Percentiles rank a stretch among this genome's conserved stretches.
Evolutionary conservation across 768 basidiomycete genomes (phyloP).

Genomic region (Boletus sp.): DNA sequence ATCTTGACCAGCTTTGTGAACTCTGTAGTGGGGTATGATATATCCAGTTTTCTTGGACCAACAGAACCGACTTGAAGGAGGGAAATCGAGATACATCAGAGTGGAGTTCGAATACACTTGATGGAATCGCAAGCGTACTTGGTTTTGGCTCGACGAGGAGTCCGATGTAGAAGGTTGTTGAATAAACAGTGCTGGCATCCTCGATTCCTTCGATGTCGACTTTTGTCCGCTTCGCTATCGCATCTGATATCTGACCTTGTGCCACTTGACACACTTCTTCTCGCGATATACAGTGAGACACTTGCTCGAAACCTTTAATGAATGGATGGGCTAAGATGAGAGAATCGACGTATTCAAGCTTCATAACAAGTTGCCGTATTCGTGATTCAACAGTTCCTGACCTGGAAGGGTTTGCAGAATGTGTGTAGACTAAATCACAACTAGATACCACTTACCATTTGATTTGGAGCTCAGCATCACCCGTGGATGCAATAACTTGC

Average conservation of each 20-base stretch:
- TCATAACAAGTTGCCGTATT: slow-evolving; percentile 95
- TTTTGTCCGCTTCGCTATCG: slow-evolving; percentile 67
- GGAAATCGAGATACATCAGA: slow-evolving; percentile 17
- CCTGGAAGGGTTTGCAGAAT: slow-evolving; percentile 39
- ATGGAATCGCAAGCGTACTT: slow-evolving; percentile 50
- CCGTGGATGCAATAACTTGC: slow-evolving; percentile 92
- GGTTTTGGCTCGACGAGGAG: slow-evolving; percentile 88
- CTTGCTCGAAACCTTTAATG: slow-evolving; percentile 89
- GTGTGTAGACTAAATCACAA: background rate
- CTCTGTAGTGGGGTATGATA: slow-evolving; percentile 94
- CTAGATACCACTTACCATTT: slow-evolving; percentile 70
- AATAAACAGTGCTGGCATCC: slow-evolving; percentile 76
- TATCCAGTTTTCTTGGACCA: slow-evolving; percentile 85
- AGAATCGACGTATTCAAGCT: slow-evolving; percentile 93
- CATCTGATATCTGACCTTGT: slow-evolving; percentile 80
- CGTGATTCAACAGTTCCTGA: slow-evolving; percentile 98
- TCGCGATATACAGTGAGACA: slow-evolving; percentile 77
- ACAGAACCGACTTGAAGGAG: slow-evolving; percentile 59
- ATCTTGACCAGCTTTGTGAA: slow-evolving; percentile 91
- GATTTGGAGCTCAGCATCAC: slow-evolving; percentile 76
- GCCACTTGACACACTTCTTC: slow-evolving; percentile 88
- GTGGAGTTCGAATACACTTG: slow-evolving; percentile 8
- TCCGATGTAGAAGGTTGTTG: slow-evolving; percentile 98
- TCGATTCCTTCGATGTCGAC: slow-evolving; percentile 78
- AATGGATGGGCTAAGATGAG: slow-evolving; percentile 93